Evolutionary conservation across 2,329 filamentous ascomycete genomes (phyloP).

Genomic region (Claviceps monticola): DNA sequence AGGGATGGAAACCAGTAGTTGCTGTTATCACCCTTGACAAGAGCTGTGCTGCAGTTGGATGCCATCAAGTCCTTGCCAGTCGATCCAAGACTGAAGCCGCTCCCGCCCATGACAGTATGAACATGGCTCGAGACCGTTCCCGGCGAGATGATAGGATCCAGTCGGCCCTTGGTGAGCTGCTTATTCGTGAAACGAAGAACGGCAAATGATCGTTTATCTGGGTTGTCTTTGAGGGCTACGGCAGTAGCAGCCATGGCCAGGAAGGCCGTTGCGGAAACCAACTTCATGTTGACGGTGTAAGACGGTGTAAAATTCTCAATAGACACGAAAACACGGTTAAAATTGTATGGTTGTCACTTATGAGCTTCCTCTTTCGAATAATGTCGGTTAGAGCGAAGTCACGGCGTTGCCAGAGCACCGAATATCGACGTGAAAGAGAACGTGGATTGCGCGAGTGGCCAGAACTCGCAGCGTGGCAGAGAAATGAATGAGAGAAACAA

Average conservation of each 20-base stretch:
- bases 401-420: conserved; percentile 23
- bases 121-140: conserved; percentile 46
- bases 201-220: conserved; percentile 41
- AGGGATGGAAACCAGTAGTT: conserved; percentile 68
- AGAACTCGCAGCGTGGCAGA: conserved; percentile 12
- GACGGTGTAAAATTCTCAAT: conserved; percentile 2
- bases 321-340: no score
- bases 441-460: conserved; percentile 10
- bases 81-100: conserved; percentile 49
- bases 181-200: conserved; percentile 59
- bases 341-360: not conserved
- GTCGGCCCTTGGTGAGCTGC: conserved; percentile 44
- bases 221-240: conserved; percentile 25
- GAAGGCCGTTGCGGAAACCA: conserved; percentile 16
- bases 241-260: conserved; percentile 26
- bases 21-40: conserved; percentile 52
- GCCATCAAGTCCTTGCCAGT: conserved; percentile 43
- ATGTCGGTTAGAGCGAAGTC: not conserved
- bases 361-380: not conserved
- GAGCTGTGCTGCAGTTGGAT: conserved; percentile 59
- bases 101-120: conserved; percentile 59
- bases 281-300: conserved; percentile 21
- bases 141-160: conserved; percentile 56
- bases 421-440: conserved; percentile 12
- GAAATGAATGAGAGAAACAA: conserved; percentile 19